A percentile compares a stretch with the other conserved stretches of the same genome.
These are phyloP conservation scores for Ophiostoma quercus DNA, from an alignment of 2,329 filamentous ascomycete genomes.

Conservation along the genomic window DNA sequence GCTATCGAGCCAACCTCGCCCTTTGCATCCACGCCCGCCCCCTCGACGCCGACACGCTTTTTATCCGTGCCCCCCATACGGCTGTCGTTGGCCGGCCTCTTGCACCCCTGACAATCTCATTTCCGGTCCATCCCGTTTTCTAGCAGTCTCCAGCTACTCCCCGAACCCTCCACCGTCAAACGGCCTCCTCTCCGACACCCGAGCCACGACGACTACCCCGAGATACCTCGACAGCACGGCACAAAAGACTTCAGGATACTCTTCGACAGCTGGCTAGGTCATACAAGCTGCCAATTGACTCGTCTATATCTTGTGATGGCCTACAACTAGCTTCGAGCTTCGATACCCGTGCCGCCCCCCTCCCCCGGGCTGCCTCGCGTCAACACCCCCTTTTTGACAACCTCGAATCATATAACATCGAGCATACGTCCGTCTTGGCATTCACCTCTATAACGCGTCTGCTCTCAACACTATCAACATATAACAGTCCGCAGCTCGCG, in stretches of 20 bases:
- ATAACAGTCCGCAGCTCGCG: not conserved
- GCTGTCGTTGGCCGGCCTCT: not conserved
- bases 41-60: not conserved
- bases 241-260: not conserved
- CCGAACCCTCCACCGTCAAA: not conserved
- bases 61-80: not conserved
- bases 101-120: not conserved
- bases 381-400: not conserved
- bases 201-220: not conserved
- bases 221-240: not conserved
- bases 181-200: not conserved
- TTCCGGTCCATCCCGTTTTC: not conserved
- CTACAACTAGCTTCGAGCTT: conserved; percentile 9
- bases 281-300: not conserved
- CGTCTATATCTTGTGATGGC: not conserved
- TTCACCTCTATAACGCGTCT: not conserved
- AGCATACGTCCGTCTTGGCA: not conserved
- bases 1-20: not conserved
- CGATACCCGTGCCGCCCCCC: not conserved
- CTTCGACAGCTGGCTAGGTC: not conserved
- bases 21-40: not conserved
- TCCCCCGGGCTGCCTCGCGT: not conserved
- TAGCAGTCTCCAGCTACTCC: not conserved
- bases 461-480: not conserved
- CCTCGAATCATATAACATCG: not conserved